phyloP scores from a whole-genome alignment of 140 eudicot species.

The Oenanthe javanica region DNA sequence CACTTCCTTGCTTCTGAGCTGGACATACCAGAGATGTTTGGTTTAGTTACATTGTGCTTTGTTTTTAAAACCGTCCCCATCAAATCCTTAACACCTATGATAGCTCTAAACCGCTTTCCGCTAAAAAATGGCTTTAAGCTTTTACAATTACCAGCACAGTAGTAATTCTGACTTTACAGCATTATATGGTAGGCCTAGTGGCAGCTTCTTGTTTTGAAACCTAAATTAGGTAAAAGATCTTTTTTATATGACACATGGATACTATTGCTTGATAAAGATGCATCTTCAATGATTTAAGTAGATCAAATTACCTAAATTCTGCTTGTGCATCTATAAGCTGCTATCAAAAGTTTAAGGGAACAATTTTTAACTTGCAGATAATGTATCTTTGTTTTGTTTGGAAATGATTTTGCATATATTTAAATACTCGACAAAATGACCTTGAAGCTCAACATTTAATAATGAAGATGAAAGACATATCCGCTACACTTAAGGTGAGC shows the following conservation, averaged over 20 bases:
- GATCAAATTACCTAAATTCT: not conserved
- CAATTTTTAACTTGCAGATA: not conserved
- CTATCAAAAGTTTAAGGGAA: too few species aligned
- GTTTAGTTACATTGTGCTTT: not conserved
- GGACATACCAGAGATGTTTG: not conserved
- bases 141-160: not conserved
- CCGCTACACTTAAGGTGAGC: too few species aligned
- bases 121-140: conserved; percentile 7
- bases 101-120: not conserved
- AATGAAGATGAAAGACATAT: too few species aligned
- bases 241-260: not conserved
- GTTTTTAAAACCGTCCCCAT: not conserved
- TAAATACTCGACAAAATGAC: too few species aligned
- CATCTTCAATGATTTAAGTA: not conserved
- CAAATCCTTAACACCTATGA: not conserved
- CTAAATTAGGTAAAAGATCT: not conserved
- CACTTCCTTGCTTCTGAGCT: not conserved
- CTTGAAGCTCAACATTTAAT: too few species aligned
- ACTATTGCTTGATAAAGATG: not conserved
- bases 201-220: not conserved
- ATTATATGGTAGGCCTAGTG: not conserved
- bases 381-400: not conserved
- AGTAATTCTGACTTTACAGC: not conserved
- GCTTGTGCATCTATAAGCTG: not conserved
- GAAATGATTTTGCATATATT: too few species aligned